Percentiles rank a stretch among this genome's conserved stretches.
These are phyloP conservation scores for Termitomyces titanicus DNA, from an alignment of 768 basidiomycete genomes.

Conservation along the genomic window DNA sequence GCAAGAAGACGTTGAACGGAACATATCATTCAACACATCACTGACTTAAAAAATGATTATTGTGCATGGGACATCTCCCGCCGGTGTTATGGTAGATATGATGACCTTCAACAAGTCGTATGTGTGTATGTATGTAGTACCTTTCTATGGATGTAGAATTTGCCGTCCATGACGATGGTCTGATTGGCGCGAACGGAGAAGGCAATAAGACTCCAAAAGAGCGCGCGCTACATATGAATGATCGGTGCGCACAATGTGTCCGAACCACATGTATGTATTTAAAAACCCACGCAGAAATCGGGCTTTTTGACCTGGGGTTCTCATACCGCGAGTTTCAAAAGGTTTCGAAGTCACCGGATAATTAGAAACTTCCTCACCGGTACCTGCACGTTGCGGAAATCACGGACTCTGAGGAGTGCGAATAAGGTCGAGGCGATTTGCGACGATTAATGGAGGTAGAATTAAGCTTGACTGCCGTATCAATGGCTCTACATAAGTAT, in stretches of 20 bases:
- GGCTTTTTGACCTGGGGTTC: not conserved
- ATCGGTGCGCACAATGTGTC: not conserved
- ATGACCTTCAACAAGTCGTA: too few species aligned
- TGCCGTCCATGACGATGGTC: not conserved
- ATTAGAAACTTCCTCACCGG: not conserved
- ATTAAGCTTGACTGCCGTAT: not conserved
- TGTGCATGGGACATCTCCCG: not conserved
- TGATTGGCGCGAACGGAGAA: not conserved
- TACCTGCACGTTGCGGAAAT: not conserved
- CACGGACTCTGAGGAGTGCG: not conserved
- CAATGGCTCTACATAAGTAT: too few species aligned
- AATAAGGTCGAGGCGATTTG: not conserved
- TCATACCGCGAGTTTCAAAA: not conserved
- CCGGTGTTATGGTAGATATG: not conserved
- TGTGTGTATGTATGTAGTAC: too few species aligned
- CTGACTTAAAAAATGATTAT: too few species aligned
- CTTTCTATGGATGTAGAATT: not conserved
- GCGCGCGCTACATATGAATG: not conserved
- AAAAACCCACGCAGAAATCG: conserved; percentile 6
- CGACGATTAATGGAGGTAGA: not conserved
- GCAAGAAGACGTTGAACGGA: not conserved
- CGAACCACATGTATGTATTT: not conserved
- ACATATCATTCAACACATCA: not conserved
- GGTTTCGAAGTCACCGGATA: not conserved
- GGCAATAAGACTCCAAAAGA: too few species aligned